Evolutionary conservation across 805 yeast species (phyloP).

Genomic region (Saccharomycopsis babjevae): DNA sequence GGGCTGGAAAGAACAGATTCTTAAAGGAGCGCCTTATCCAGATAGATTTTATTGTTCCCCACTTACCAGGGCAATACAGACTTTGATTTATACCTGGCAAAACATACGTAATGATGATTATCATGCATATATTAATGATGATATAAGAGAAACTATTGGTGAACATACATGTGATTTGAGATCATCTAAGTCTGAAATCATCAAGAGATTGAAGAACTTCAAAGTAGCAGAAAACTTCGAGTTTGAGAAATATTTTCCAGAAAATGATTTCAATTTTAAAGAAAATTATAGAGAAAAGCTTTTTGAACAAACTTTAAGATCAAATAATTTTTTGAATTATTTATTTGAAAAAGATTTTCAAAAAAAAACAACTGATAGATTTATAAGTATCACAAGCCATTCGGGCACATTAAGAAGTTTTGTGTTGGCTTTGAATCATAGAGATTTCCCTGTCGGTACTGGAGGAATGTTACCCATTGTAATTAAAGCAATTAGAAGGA

Average conservation of each 20-base stretch:
- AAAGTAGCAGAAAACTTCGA: conserved; percentile 24
- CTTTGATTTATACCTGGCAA: conserved; percentile 43
- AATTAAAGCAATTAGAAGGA: conserved; percentile 29
- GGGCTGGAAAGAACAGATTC: conserved; percentile 32
- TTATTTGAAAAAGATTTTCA: conserved; percentile 26
- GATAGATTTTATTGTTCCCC: conserved; percentile 49
- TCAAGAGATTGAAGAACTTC: conserved; percentile 27
- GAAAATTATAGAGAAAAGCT: conserved; percentile 38
- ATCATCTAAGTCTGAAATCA: conserved; percentile 28
- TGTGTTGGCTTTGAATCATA: conserved; percentile 37
- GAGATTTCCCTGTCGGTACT: conserved; percentile 38
- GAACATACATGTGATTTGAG: conserved; percentile 52
- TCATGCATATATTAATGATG: conserved; percentile 29
- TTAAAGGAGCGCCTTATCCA: conserved; percentile 46
- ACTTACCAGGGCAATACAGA: conserved; percentile 51
- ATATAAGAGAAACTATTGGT: conserved; percentile 53
- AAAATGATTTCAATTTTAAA: conserved; percentile 35
- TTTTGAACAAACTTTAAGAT: conserved; percentile 32
- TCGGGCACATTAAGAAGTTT: conserved; percentile 42
- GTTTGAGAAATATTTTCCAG: conserved; percentile 36
- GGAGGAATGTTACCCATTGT: conserved; percentile 51
- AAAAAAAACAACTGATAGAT: conserved; percentile 19
- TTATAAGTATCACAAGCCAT: conserved; percentile 26
- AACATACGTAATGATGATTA: conserved; percentile 20
- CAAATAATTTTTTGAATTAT: conserved; percentile 38